phyloP scores from a whole-genome alignment of 1,139 yeast species.

The Debaryomyces coudertii region DNA sequence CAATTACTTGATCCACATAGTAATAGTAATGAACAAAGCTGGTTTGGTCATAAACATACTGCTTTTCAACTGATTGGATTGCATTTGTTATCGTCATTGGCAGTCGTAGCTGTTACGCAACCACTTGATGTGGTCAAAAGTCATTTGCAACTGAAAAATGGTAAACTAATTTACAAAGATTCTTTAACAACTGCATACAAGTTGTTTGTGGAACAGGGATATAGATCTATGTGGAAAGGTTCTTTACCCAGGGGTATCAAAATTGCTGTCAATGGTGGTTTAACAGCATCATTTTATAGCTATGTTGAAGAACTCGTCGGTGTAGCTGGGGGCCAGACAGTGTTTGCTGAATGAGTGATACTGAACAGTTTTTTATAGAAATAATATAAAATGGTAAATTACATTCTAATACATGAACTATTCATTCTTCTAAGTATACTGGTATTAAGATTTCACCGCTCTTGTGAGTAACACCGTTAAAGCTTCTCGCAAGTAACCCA shows the following conservation, averaged over 20 bases:
- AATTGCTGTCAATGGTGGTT: constrained; percentile 78
- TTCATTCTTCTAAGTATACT: constrained; percentile 43
- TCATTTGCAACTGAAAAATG: constrained; percentile 81
- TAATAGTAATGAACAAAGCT: constrained; percentile 41
- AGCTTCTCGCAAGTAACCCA: constrained; percentile 52
- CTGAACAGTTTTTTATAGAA: not conserved
- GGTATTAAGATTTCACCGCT: constrained; percentile 55
- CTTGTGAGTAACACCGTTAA: constrained; percentile 54
- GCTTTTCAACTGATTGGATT: constrained; percentile 48
- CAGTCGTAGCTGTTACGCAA: constrained; percentile 80
- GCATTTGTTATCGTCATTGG: constrained; percentile 60
- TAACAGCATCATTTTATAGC: constrained; percentile 71
- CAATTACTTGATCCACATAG: constrained; percentile 65
- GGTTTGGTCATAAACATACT: constrained; percentile 53
- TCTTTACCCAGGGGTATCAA: constrained; percentile 78
- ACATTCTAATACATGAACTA: not conserved
- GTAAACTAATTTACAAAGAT: constrained; percentile 63
- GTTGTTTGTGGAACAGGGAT: constrained; percentile 70
- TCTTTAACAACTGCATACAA: constrained; percentile 73
- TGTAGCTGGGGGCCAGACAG: constrained; percentile 52
- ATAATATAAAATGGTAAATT: not conserved
- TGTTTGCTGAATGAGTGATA: constrained; percentile 35
- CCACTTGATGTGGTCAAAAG: constrained; percentile 91
- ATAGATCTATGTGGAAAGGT: constrained; percentile 72
- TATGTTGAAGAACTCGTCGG: constrained; percentile 56